Percentiles rank a stretch among this genome's conserved stretches.
Evolutionary conservation across 1,284 basidiomycete genomes (phyloP).

Genomic region (Garcileccinum viscosum): DNA sequence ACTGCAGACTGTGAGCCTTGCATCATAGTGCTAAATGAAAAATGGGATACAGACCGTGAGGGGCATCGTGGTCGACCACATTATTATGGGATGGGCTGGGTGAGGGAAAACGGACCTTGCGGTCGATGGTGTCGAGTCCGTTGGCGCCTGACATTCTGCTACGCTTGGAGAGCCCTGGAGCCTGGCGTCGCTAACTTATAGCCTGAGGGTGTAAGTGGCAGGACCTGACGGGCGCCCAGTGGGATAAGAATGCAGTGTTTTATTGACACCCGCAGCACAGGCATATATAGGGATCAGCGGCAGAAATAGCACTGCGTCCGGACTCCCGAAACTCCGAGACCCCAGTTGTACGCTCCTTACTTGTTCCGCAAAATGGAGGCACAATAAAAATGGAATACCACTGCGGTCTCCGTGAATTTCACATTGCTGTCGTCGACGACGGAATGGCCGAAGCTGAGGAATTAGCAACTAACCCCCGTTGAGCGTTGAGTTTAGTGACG

Average conservation of each 20-base stretch:
- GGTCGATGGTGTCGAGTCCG: slow-evolving; percentile 44
- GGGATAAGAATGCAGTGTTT: not conserved
- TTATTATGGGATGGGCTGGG: slow-evolving; percentile 57
- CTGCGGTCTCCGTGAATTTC: no score
- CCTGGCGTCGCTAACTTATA: slow-evolving; percentile 26
- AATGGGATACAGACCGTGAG: slow-evolving; percentile 56
- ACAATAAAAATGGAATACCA: no score
- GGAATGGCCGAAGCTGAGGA: no score
- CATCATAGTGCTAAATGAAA: not conserved
- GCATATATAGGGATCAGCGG: not conserved
- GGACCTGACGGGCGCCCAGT: not conserved
- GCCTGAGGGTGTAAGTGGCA: not conserved
- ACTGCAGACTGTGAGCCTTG: slow-evolving; percentile 46
- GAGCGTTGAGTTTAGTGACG: no score
- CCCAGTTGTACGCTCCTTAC: no score
- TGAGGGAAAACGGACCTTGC: slow-evolving; percentile 57
- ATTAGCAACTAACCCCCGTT: no score
- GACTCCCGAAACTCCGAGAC: no score
- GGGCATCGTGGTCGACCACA: slow-evolving; percentile 79
- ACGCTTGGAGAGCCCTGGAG: not conserved
- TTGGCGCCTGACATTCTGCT: slow-evolving; percentile 39
- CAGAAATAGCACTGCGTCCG: no score
- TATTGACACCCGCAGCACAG: not conserved
- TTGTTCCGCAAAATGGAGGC: no score
- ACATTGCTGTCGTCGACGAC: no score